Percentiles rank a stretch among this genome's conserved stretches.
Evolutionary conservation across 768 basidiomycete species (phyloP).

Genomic region (Mycena polygramma): DNA sequence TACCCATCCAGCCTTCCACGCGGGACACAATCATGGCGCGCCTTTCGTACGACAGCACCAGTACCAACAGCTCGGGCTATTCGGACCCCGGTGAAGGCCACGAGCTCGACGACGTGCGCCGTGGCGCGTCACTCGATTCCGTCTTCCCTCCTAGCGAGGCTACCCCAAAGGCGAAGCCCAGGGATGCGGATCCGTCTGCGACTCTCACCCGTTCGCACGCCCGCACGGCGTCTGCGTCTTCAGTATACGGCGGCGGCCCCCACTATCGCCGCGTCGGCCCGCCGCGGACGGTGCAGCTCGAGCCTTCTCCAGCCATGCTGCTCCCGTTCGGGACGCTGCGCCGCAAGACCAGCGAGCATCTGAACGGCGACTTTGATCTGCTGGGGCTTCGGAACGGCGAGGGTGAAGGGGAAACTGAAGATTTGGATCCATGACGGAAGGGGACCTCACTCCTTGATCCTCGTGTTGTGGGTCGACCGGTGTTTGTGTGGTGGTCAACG

Average conservation of each 20-base stretch:
- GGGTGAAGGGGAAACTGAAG: slow-evolving; percentile 36
- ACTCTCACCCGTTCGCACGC: slow-evolving; percentile 22
- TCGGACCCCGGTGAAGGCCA: slow-evolving; percentile 55
- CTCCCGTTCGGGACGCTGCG: slow-evolving; percentile 50
- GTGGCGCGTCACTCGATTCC: slow-evolving; percentile 43
- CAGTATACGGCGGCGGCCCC: slow-evolving; percentile 24
- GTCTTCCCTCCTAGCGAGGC: slow-evolving; percentile 37
- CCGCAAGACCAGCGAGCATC: slow-evolving; percentile 12
- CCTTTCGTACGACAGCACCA: slow-evolving; percentile 64
- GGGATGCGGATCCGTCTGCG: neutral
- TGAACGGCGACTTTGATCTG: slow-evolving; percentile 34
- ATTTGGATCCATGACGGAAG: slow-evolving; percentile 29
- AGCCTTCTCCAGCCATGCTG: slow-evolving; percentile 68
- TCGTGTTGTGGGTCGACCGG: neutral
- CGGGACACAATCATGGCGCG: slow-evolving; percentile 68
- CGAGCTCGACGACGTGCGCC: slow-evolving; percentile 57
- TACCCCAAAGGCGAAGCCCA: slow-evolving; percentile 22
- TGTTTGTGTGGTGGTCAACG: neutral
- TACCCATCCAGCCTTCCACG: slow-evolving; percentile 66
- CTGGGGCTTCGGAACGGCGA: slow-evolving; percentile 32
- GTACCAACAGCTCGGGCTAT: slow-evolving; percentile 52
- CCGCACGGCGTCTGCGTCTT: slow-evolving; percentile 32
- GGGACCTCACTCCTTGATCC: neutral
- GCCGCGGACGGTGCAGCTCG: slow-evolving; percentile 64
- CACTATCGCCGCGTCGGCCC: slow-evolving; percentile 35